Evolutionary conservation across 2,329 filamentous ascomycete species (phyloP).

Genomic region (Fusarium sp.): DNA sequence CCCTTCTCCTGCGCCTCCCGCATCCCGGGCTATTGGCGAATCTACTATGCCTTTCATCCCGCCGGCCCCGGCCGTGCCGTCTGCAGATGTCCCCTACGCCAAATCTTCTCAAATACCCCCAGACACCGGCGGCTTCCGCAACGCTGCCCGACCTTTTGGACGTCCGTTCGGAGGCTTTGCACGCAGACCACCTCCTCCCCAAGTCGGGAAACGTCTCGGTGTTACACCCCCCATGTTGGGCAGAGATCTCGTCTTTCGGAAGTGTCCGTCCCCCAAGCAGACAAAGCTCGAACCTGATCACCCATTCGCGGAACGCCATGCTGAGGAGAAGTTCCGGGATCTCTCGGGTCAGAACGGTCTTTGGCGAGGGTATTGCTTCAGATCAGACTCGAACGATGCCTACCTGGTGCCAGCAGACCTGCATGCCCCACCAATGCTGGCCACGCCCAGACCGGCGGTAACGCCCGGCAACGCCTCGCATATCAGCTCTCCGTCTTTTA

Average conservation of each 20-base stretch:
- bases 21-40: constrained; percentile 38
- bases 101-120: constrained; percentile 50
- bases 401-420: constrained; percentile 54
- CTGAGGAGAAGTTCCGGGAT: constrained; percentile 62
- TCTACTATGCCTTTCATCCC: constrained; percentile 41
- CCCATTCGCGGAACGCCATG: constrained; percentile 60
- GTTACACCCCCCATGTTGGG: constrained; percentile 89
- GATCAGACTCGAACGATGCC: constrained; percentile 49
- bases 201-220: constrained; percentile 59
- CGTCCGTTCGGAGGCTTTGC: constrained; percentile 56
- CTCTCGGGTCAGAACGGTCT: constrained; percentile 70
- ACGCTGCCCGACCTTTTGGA: constrained; percentile 51
- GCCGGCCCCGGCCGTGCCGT: constrained; percentile 31
- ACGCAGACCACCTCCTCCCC: constrained; percentile 46
- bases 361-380: constrained; percentile 78
- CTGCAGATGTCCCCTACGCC: constrained; percentile 37
- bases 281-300: constrained; percentile 86
- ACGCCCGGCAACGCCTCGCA: constrained; percentile 53
- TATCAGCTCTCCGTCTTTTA: constrained; percentile 51
- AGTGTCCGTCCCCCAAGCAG: constrained; percentile 82
- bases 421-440: constrained; percentile 59
- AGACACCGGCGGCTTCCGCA: constrained; percentile 53
- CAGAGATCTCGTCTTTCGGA: constrained; percentile 79
- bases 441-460: constrained; percentile 57
- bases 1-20: constrained; percentile 29